Evolutionary conservation across 2,329 filamentous ascomycete genomes (phyloP), one percentile per base, ranked within the genome.

Genomic region (Cordyceps farinosa): DNA sequence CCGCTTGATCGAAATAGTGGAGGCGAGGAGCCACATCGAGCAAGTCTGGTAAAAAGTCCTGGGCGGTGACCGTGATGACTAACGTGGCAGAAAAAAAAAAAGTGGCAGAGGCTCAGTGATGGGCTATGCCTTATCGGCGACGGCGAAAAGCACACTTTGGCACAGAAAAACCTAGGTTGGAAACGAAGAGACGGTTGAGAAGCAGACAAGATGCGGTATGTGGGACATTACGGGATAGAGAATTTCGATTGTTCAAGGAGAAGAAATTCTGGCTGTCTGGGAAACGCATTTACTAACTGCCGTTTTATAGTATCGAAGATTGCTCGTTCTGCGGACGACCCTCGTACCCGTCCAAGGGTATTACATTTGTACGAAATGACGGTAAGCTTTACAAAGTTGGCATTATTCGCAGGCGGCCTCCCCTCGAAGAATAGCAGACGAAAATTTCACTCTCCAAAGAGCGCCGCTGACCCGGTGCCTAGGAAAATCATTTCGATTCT

Each of bases 401-500:
- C 17, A 22, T 27, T 38, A 3, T 51, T 38, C 7, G 1, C 2
- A 9, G 5, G 29, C 17, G 38, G n/a, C 3, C 9, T 11, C 1
- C 1, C 10, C 15, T 5, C 7, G 9, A 3, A 51, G 15, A 11
- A 51, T 6, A 44, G 57, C 56, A n/a, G 13, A 44, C 10, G 45
- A 32, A 32, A 29, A 5, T 17, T 11, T 38, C 13, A 17, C 56
- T 59, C 47, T 44, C 57, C 44, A 32, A 9, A 2, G 22, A 22
- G 22, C 22, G 22, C 4, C 6, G 27, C 40, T 36, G 29, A 29
- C 30, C 2, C 27, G 17, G 11, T 10, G 22, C 30, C 2, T 48
- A 73, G 78, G 77, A 66, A 78, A 80, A 72, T 72, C 78, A 51
- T 87, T 87, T 70, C 77, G 84, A 62, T 87, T 87, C 76, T 87